Conservation (phyloP, 176 grass and related monocot genomes). For the Bromus sterilis region DNA sequence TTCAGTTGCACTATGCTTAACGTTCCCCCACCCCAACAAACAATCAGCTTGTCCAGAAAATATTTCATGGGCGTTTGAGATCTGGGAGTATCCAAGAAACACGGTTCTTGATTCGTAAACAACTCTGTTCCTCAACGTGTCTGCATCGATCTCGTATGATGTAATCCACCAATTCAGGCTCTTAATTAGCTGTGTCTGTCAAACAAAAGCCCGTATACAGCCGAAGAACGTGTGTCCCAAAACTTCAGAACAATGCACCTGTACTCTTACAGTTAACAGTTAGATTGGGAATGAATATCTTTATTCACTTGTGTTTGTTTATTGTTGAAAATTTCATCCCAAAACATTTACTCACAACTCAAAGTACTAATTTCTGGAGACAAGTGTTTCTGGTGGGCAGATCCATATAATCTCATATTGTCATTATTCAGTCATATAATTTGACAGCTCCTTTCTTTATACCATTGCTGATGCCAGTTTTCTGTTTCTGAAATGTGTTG, state of each 20-base stretch:
- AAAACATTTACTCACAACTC: background rate
- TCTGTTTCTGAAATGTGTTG: background rate
- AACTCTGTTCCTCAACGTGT: slow-evolving; percentile 29
- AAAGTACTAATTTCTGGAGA: background rate
- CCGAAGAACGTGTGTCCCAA: background rate
- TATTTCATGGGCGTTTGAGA: background rate
- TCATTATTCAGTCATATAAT: slow-evolving; percentile 7
- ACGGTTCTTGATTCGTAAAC: background rate
- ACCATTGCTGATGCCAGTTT: background rate
- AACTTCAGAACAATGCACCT: background rate
- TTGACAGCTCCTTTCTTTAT: slow-evolving; percentile 1
- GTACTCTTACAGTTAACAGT: background rate
- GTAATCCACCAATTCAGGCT: background rate
- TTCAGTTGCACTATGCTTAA: background rate
- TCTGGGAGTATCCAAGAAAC: slow-evolving; percentile 14
- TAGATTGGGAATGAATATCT: background rate
- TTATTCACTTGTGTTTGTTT: background rate
- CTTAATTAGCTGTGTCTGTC: slow-evolving; percentile 26
- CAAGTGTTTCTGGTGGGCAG: background rate
- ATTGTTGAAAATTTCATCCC: background rate
- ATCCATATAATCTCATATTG: background rate
- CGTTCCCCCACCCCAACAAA: background rate
- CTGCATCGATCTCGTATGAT: slow-evolving; percentile 18
- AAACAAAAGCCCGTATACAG: slow-evolving; percentile 27
- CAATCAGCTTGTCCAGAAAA: background rate